Base-by-base conservation (phyloP, 2,329 filamentous ascomycete species). In the Colletotrichum sansevieriae region DNA sequence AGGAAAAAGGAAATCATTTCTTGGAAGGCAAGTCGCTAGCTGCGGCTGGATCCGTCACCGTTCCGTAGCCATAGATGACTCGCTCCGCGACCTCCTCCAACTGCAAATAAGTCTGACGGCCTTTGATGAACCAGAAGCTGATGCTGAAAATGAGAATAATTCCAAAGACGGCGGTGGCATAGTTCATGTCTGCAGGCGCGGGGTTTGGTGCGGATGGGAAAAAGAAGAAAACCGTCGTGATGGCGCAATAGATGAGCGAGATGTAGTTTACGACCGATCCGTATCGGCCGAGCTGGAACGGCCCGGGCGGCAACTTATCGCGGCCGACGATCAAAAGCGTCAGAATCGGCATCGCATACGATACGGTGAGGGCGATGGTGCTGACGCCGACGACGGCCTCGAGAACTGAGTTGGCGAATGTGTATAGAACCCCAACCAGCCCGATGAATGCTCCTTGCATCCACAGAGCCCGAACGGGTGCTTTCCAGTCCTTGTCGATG, bases 211-310 rank as follows among this genome's bases (percentile, higher is more conserved):
- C 68, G 0, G 75, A 75, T 0, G 85, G 85, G 72, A 87, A 87
- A 73, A 87, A 84, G 80, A 87, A 87, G 75, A 87, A 87, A 35
- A 87, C 79, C 0, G 84, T 85, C 1, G 84, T 86, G 62, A 87
- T 74, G 61, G 75, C 75, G 72, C 85, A 87, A 75, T 87, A 87
- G 10, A 85, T 71, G 29, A 87, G 76, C 3, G 83, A 85, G 33
- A 85, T 71, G 79, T 81, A 83, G 73, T 86, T 85, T 59, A 80
- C 69, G 15, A 77, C 57, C 0, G 79, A 70, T 33, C 52, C 52
- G 25, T 39, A 18, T 12, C 33, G 18, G n/a, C 52, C 52, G 18
- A 55, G 52, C 12, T 37, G 33, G 18, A 41, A 55, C 35, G n/a
- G 33, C 52, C 52, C 52, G 52, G n/a, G 52, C 2, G 33, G 52